A percentile compares a stretch with the other conserved stretches of the same genome.
These are phyloP conservation scores for Allantophomopsis cytisporea DNA, from an alignment of 2,329 filamentous ascomycete genomes.

Conservation along the genomic window DNA sequence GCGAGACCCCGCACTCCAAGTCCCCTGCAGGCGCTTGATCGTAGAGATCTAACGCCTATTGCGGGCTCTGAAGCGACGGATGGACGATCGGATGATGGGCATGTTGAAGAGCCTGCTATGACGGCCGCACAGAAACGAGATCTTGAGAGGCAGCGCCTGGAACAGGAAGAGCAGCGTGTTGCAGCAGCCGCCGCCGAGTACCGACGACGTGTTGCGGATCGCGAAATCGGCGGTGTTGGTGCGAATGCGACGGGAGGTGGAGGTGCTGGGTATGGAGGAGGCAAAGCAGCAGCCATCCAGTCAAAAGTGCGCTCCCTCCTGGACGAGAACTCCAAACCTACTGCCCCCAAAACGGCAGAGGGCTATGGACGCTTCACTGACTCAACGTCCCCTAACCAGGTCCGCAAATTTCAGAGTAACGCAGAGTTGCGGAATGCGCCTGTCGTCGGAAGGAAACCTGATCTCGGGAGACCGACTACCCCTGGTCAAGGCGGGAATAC, in stretches of 20 bases:
- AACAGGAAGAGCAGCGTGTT: slow-evolving; percentile 81
- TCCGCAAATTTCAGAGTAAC: slow-evolving; percentile 7
- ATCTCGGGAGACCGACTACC: slow-evolving; percentile 8
- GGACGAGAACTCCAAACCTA: slow-evolving; percentile 57
- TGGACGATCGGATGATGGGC: slow-evolving; percentile 52
- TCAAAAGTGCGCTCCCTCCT: slow-evolving; percentile 79
- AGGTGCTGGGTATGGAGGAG: slow-evolving; percentile 29
- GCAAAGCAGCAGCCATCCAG: slow-evolving; percentile 74
- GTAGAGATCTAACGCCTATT: slow-evolving; percentile 46
- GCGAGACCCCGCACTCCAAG: slow-evolving; percentile 29
- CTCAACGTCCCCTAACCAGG: slow-evolving; percentile 5
- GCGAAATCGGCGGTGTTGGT: slow-evolving; percentile 37
- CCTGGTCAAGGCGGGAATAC: slow-evolving; percentile 4
- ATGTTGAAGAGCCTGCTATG: slow-evolving; percentile 49
- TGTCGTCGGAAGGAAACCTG: slow-evolving; percentile 29
- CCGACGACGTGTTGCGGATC: slow-evolving; percentile 55
- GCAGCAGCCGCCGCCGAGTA: slow-evolving; percentile 84
- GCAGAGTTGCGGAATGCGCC: slow-evolving; percentile 10
- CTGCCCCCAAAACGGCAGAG: slow-evolving; percentile 55
- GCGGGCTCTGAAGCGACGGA: slow-evolving; percentile 64
- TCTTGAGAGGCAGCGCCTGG: slow-evolving; percentile 67
- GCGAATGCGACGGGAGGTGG: slow-evolving; percentile 51
- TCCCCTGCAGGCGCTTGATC: slow-evolving; percentile 23
- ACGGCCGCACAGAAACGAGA: slow-evolving; percentile 84
- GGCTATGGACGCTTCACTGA: slow-evolving; percentile 85